Base-by-base conservation (phyloP, 768 basidiomycete genomes). In the Jaapia argillacea region DNA sequence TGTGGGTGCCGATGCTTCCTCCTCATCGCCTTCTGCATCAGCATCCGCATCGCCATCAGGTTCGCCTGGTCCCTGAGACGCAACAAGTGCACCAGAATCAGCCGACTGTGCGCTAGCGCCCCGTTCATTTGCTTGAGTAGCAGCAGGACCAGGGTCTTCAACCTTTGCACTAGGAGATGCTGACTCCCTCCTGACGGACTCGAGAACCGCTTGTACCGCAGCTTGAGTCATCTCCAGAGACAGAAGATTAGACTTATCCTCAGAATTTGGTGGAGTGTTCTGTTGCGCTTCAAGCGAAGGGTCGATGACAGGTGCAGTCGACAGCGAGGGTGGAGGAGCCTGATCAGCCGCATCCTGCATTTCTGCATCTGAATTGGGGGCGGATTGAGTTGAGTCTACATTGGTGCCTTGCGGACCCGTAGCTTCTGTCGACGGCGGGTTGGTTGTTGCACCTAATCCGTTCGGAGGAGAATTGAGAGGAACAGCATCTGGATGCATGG, bases 131-230 rank as follows among this genome's bases (percentile, higher is more conserved):
- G 31, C n/a, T n/a, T n/a, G 42, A 23, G 54, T 44, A 23, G 23
- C 24, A 22, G 47, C 33, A 26, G 6, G 10, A 43, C 26, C 20
- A 38, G 33, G 12, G 22, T 36, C 5, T 2, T 18, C 48, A n/a
- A n/a, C n/a, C n/a, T n/a, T n/a, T n/a, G n/a, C n/a, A n/a, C n/a
- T n/a, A n/a, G n/a, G n/a, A n/a, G n/a, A n/a, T 6, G 51, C 47
- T 10, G 37, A 21, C 10, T 38, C 7, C 10, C 10, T 21, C 20
- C 59, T 61, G 47, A 59, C 57, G 22, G 60, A 56, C 37, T 63
- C 49, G 6, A 68, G 51, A n/a, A 63, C 59, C 20, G 59, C 62
- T 43, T 68, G 56, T 51, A 63, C 48, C 18, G 57, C 61, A 24
- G 50, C 46, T 13, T 40, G 42, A 4, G 53, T 46, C 35, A 53